Evolutionary conservation across 1,284 basidiomycete species (phyloP).

Genomic region (Lignosus rhinocerotis): DNA sequence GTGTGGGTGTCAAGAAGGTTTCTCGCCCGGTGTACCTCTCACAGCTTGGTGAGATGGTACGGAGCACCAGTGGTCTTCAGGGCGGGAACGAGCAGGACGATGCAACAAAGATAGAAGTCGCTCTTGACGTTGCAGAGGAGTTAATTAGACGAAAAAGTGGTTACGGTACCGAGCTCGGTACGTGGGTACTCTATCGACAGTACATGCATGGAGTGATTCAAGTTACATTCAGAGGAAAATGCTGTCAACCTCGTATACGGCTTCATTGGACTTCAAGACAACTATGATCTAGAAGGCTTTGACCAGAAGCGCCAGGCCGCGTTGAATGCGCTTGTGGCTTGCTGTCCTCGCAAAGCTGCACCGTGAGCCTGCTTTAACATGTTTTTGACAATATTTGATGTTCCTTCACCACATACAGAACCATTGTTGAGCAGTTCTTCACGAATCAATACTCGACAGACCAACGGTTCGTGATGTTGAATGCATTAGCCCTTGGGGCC

Average conservation of each 20-base stretch:
- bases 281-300: constrained; percentile 81
- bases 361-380: constrained; percentile 59
- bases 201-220: background rate
- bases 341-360: constrained; percentile 74
- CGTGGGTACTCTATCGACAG: constrained; percentile 20
- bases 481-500: constrained; percentile 83
- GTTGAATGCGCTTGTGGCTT: constrained; percentile 78
- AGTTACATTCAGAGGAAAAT: constrained; percentile 69
- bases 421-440: constrained; percentile 91
- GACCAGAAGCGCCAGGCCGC: constrained; percentile 77
- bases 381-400: background rate
- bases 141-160: constrained; percentile 78
- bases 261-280: constrained; percentile 78
- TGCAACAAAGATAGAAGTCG: constrained; percentile 78
- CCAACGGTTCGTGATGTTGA: constrained; percentile 85
- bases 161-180: constrained; percentile 87
- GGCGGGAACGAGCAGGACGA: constrained; percentile 64
- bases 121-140: constrained; percentile 74
- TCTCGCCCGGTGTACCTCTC: constrained; percentile 79
- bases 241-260: constrained; percentile 80
- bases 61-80: constrained; percentile 46
- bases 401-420: constrained; percentile 42
- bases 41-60: constrained; percentile 74
- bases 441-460: constrained; percentile 86
- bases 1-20: constrained; percentile 64